Evolutionary conservation across 169 alveolate genomes (phyloP).

Genomic region (Theileria orientalis): DNA sequence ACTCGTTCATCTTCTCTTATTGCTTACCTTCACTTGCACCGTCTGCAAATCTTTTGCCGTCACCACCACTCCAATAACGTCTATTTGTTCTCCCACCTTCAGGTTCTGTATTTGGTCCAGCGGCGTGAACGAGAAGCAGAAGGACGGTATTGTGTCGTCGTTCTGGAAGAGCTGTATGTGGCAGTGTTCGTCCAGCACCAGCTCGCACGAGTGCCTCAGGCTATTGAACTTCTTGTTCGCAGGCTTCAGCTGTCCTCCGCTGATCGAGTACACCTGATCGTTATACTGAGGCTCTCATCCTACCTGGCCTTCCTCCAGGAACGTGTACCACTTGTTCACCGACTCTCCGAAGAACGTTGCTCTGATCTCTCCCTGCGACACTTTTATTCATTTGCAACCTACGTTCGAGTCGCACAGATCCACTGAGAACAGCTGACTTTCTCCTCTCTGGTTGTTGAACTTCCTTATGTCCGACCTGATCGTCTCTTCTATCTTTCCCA

Average conservation of each 20-base stretch:
- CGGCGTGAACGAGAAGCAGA: conserved; percentile 62
- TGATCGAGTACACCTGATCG: conserved; percentile 65
- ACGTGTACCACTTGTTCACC: conserved; percentile 76
- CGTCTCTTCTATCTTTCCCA: background rate
- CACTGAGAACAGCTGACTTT: conserved; percentile 56
- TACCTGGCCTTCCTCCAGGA: conserved; percentile 70
- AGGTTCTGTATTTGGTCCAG: conserved; percentile 61
- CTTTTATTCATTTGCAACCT: background rate
- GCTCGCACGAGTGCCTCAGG: conserved; percentile 70
- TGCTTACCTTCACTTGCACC: conserved; percentile 53
- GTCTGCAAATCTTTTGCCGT: conserved; percentile 7
- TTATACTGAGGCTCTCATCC: background rate
- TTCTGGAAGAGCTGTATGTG: conserved; percentile 67
- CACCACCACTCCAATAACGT: conserved; percentile 69
- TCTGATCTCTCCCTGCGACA: conserved; percentile 61
- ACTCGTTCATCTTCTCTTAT: conserved; percentile 6
- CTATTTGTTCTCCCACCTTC: conserved; percentile 64
- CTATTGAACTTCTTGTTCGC: conserved; percentile 73
- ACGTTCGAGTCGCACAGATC: conserved; percentile 60
- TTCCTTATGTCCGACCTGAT: conserved; percentile 51
- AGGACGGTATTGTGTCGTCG: conserved; percentile 67
- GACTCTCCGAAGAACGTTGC: conserved; percentile 78
- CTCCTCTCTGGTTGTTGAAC: conserved; percentile 66
- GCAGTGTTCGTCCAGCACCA: conserved; percentile 70
- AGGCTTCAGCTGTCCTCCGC: conserved; percentile 72